Evolutionary conservation across 306 rosid species (phyloP), one percentile per base, ranked within the genome.

Genomic region (Oxytropis ochrocephala): DNA sequence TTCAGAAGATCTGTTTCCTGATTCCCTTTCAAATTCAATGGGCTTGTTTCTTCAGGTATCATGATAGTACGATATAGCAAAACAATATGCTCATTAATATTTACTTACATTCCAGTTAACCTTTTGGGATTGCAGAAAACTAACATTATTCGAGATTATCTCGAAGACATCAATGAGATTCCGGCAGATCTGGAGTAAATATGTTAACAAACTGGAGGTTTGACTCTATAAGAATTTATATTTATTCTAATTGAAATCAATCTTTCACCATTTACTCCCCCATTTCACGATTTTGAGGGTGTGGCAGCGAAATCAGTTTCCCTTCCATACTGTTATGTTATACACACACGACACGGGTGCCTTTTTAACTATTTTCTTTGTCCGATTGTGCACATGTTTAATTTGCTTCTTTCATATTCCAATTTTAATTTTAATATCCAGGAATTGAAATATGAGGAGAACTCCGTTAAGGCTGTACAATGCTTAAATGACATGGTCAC

Each of bases 21-120:
- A 91, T 16, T 0, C 50, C 69, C 81, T 87, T 29, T 91, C 99
- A 62, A 95, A 95, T 83, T 91, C 99, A 76, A 95, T 95, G 99
- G 99, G 99, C 58, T 85, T 95, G 79, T 95, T 95, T 89, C 99
- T 95, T 78, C 97, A 95, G 99, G 99, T 95, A 83, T 51, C 52
- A 55, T 73, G 78, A 69, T 12, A 24, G 46, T 19, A 12, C 29
- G 49, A 58, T 62, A 46, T 52, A 21, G 63, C 44, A 66, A 68
- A 68, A 44, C 69, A 73, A 49, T 60, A 44, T 57, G 35, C 59
- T 65, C 66, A 49, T 60, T 19, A 11, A 68, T 73, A 50, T 33
- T 71, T 79, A 32, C 32, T 52, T 52, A 59, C 64, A 11, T 75
- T 79, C 58, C 52, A 21, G 55, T 75, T 69, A 62, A 46, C 29